Evolutionary conservation across 768 basidiomycete species (phyloP), one percentile per base, ranked within the genome.

Genomic region (Lactarius vividus): DNA sequence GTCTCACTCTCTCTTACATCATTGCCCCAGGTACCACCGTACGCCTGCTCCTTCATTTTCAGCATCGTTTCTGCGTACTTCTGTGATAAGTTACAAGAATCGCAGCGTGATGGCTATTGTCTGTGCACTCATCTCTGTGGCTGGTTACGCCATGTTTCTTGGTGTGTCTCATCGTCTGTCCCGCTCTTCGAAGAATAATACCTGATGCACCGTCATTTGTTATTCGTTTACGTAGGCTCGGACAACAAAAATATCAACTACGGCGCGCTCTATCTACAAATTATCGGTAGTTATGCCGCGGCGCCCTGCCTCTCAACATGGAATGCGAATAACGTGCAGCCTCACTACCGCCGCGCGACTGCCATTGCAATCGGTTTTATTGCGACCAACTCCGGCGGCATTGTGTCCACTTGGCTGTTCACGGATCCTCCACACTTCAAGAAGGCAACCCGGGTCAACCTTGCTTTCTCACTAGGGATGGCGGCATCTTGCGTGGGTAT

Each of bases 271-370:
- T 73, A 74, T 64, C 63, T 75, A 26, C 74, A 74, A 57, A 72
- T 75, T 63, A 72, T 72, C n/a, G 74, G 74, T 23, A 69, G 69
- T 8, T 75, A 75, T 49, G 69, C 68, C 18, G 62, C 72, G 28
- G 71, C 74, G 31, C 71, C 72, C 11, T 44, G 71, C 26, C 64
- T 69, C 37, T 67, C 70, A 6, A 71, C 73, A 15, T 75, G 72
- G 72, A 72, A 71, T 69, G 65, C 74, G 29, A 75, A 75, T 62
- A 75, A 75, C 61, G 61, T 74, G 13, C 72, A 73, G 26, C 74
- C 74, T 7, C 44, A 46, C 44, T 46, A 46, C 10, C 44, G 44
- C n/a, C 44, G 44, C 44, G 44, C 44, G 44, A 46, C 74, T 7
- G 73, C 71, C 18, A 72, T 75, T 59, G 71, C 73, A 39, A 29